Conservation (phyloP, 2,329 filamentous ascomycete species). For the Alternaria arbusti region DNA sequence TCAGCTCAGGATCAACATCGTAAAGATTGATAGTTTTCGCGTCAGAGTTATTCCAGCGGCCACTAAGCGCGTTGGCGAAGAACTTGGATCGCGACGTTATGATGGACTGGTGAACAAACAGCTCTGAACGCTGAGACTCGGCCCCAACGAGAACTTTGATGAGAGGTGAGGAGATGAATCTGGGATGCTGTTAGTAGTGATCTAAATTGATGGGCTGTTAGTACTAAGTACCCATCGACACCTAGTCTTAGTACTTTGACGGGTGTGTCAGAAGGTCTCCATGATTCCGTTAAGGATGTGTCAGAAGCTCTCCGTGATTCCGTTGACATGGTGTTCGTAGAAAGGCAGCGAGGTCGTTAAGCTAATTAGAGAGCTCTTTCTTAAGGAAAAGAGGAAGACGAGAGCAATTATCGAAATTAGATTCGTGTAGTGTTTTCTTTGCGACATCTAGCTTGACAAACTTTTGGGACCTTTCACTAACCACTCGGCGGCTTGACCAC, state of each 20-base stretch:
- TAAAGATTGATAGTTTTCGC: conserved; percentile 1
- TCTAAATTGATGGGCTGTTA: background rate
- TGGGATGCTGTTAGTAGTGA: background rate
- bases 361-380: background rate
- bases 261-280: background rate
- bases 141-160: conserved; percentile 6
- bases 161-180: background rate
- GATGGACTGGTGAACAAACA: conserved; percentile 1
- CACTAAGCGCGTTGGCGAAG: conserved; percentile 6
- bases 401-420: background rate
- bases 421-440: background rate
- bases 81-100: conserved; percentile 5
- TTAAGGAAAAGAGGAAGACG: background rate
- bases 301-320: background rate
- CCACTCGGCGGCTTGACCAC: conserved; percentile 12
- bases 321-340: background rate
- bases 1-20: conserved; percentile 5
- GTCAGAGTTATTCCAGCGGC: background rate
- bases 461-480: background rate
- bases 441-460: background rate
- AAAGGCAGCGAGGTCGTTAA: background rate
- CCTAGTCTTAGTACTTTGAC: background rate
- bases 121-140: background rate
- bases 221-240: background rate
- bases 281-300: no score